Conservation (phyloP, 169 alveolate genomes). For the Besnoitia besnoiti region DNA sequence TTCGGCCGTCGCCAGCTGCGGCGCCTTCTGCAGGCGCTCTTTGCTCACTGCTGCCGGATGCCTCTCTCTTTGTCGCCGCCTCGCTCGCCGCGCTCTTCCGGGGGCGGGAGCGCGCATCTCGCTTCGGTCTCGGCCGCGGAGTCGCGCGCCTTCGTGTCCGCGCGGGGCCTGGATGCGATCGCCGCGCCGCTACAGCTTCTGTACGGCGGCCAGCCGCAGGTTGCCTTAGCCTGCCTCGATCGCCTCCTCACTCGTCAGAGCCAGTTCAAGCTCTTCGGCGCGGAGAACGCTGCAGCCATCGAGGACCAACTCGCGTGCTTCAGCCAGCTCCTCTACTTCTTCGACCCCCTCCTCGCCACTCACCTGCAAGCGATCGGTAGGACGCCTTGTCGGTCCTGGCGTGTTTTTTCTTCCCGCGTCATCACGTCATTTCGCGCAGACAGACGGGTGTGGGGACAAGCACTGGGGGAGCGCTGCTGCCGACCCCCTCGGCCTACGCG, state of each 20-base stretch:
- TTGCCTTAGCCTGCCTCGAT: conserved; percentile 51
- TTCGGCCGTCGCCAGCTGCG: conserved; percentile 50
- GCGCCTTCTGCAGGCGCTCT: conserved; percentile 42
- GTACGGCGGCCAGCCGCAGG: conserved; percentile 22
- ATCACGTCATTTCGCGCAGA: too few relatives aligned
- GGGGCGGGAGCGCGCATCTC: not conserved
- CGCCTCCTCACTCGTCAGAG: conserved; percentile 26
- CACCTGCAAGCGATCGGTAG: conserved; percentile 58
- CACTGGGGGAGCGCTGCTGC: too few relatives aligned
- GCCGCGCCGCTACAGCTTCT: conserved; percentile 60
- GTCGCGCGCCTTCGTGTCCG: not conserved
- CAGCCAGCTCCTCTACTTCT: conserved; percentile 43
- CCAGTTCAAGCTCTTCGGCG: conserved; percentile 48
- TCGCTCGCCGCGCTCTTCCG: not conserved
- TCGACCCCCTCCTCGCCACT: conserved; percentile 53
- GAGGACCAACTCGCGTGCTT: conserved; percentile 43
- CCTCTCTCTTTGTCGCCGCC: not conserved
- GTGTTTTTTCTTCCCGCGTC: too few relatives aligned
- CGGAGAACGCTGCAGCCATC: conserved; percentile 46
- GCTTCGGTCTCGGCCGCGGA: not conserved
- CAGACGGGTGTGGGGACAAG: too few relatives aligned
- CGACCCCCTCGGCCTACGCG: too few relatives aligned
- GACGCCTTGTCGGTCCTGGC: too few relatives aligned
- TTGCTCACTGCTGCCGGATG: not conserved
- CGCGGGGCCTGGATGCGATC: conserved; percentile 62